Base-by-base conservation (phyloP, 1,284 basidiomycete genomes). In the Trichosporon sp. region DNA sequence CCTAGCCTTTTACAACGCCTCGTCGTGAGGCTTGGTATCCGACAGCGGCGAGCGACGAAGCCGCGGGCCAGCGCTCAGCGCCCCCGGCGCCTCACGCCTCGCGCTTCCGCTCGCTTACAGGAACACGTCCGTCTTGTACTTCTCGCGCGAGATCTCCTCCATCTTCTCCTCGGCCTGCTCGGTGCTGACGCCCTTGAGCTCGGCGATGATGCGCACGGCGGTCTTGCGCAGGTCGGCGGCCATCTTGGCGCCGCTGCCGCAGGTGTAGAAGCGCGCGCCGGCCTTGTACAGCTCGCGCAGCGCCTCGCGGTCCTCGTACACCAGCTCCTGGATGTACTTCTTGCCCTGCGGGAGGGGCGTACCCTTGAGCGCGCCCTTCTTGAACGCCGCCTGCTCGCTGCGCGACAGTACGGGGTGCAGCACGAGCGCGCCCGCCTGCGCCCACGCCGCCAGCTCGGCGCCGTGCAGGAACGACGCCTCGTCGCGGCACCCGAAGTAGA, bases 401-500 rank as follows among this genome's bases (percentile, higher is more conserved):
- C 84, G 75, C 42, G 86, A 86, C 75, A 87, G 87, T 25, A 86
- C 85, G 11, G 85, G 84, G 21, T 84, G 80, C 9, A 87, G 78
- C 65, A 86, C 85, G 5, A 87, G 81, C 3, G 86, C 82, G 3
- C 86, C 86, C 29, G 80, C 71, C 73, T 80, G 79, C 31, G 73
- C 70, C 86, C 86, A 87, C 71, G 83, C 81, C 62, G 75, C 81
- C 60, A 87, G 75, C 69, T 87, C 85, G 27, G 75, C 78, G 51
- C 85, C 83, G 71, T 87, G 87, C n/a, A 87, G 74, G 73, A 81
- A 86, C 74, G 87, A 86, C 65, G 81, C 75, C 2, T 85, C 85
- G 18, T 80, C 76, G 8, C 85, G 80, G 73, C 86, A 87, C 6
- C 86, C 86, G 71, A 86, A 86, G 83, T 86, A 87, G 64, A 87